Base-by-base conservation (phyloP, 305 asterid species). In the Galium porrigens region DNA sequence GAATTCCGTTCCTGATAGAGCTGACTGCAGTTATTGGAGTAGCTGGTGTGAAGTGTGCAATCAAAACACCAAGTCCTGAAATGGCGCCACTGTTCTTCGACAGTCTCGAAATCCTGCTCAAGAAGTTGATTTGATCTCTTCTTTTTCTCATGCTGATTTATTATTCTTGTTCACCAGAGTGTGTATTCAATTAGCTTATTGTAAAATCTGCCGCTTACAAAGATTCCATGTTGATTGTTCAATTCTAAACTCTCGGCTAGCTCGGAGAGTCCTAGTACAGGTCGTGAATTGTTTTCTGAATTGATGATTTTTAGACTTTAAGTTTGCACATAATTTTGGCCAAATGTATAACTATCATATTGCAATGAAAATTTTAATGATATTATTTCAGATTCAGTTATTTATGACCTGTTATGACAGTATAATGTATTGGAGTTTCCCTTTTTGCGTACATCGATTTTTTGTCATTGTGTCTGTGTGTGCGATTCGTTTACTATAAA, bases 1-100 rank as follows among this genome's bases (percentile, higher is more conserved):
- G 86, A 15, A 81, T 85, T 61, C 94, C 95, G 29, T 87, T 94
- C 85, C 78, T 94, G 82, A 84, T 94, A 32, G 97, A 94, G 67
- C 81, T 94, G 20, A 94, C 99, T 29, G 76, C 95, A 65, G 84
- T 76, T 57, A 63, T 94, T 3, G 96, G 96, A 57, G 72, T 73
- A 37, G 87, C 99, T 61, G 97, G 99, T 58, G 81, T 94, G 75
- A 94, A 89, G 67, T 94, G 97, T 65, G 99, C 99, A 4, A 60
- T 83, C 70, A 94, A 94, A 77, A 83, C 94, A 46, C 94, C 97
- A 34, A 84, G 82, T 76, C 89, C 92, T 0, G 99, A 94, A 69
- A 76, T 94, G 85, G 87, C 88, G 58, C 95, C 92, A 4, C 92
- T 94, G 57, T 84, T 89, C 94, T 94, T 89, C 30, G 96, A 94